Percentiles rank a stretch among this genome's conserved stretches.
Evolutionary conservation across 1,284 basidiomycete species (phyloP).

Genomic region (Abortiporus biennis): DNA sequence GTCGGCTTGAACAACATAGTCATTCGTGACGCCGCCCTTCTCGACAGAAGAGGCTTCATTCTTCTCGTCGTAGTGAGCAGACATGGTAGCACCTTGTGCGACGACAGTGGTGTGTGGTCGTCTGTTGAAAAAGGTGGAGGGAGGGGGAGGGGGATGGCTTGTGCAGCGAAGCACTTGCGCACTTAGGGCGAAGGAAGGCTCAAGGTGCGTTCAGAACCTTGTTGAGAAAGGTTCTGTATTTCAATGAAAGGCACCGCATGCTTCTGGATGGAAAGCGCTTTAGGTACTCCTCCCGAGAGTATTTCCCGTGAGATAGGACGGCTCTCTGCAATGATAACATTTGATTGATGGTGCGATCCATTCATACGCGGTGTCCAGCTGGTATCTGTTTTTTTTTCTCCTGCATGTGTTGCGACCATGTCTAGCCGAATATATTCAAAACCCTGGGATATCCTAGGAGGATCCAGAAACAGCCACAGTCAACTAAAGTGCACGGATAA

Average conservation of each 20-base stretch:
- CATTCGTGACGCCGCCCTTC: conserved; percentile 25
- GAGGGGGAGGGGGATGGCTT: conserved; percentile 1
- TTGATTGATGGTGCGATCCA: conserved; percentile 10
- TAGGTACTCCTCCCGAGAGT: too few species aligned
- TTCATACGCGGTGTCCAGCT: too few species aligned
- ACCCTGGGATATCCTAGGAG: too few species aligned
- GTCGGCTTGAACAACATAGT: conserved; percentile 20
- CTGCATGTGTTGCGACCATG: too few species aligned
- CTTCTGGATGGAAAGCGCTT: too few species aligned
- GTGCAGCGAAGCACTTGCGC: too few species aligned
- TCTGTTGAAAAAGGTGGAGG: neutral
- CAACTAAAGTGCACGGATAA: too few species aligned
- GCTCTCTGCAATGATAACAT: conserved; percentile 6
- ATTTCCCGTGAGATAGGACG: conserved; percentile 5
- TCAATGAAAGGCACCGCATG: conserved; percentile 4
- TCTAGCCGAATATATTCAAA: too few species aligned
- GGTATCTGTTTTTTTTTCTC: too few species aligned
- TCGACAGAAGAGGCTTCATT: conserved; percentile 20
- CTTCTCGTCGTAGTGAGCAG: conserved; percentile 14
- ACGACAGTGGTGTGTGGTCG: neutral
- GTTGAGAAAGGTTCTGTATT: conserved; percentile 1
- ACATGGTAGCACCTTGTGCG: conserved; percentile 1
- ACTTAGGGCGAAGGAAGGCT: conserved; percentile 1
- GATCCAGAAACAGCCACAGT: too few species aligned
- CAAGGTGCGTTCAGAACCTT: conserved; percentile 4